Evolutionary conservation across 495 filamentous ascomycete species (phyloP).

Genomic region (Xylaria intraflava): DNA sequence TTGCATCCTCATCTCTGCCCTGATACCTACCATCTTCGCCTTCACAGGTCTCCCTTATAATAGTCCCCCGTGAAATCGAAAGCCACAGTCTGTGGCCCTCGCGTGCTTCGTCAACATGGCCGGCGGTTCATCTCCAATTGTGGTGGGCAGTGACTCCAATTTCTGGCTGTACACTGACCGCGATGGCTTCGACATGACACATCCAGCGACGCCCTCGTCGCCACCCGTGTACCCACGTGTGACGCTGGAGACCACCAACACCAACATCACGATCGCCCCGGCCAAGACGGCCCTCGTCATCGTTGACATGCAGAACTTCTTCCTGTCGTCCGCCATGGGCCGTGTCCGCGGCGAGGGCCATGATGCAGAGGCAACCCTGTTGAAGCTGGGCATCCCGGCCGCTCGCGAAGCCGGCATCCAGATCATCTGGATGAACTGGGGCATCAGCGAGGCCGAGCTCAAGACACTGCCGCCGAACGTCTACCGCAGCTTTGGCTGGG

Average conservation of each 20-base stretch:
- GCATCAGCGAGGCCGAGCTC: constrained; percentile 29
- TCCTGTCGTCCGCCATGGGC: constrained; percentile 51
- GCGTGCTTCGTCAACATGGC: no score
- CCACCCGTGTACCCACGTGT: constrained; percentile 2
- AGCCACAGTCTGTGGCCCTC: no score
- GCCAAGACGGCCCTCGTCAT: constrained; percentile 41
- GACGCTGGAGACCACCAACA: background rate
- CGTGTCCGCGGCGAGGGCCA: constrained; percentile 46
- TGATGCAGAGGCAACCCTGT: constrained; percentile 4
- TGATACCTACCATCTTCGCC: no score
- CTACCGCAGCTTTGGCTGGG: constrained; percentile 24
- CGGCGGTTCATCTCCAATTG: background rate
- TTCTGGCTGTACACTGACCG: constrained; percentile 3
- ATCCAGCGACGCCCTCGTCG: constrained; percentile 3
- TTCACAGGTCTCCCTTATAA: no score
- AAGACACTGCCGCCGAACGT: constrained; percentile 29
- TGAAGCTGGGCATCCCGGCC: constrained; percentile 9
- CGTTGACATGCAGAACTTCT: constrained; percentile 51
- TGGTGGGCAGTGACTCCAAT: background rate
- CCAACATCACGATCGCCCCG: constrained; percentile 36
- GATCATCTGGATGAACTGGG: constrained; percentile 28
- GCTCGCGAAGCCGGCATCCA: constrained; percentile 19
- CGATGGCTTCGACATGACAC: constrained; percentile 4
- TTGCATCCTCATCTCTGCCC: no score
- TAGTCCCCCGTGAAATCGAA: no score